These are phyloP conservation scores for Cystobasidiopsis lactophilus DNA, from an alignment of 768 basidiomycete genomes.

Conservation along the genomic window DNA sequence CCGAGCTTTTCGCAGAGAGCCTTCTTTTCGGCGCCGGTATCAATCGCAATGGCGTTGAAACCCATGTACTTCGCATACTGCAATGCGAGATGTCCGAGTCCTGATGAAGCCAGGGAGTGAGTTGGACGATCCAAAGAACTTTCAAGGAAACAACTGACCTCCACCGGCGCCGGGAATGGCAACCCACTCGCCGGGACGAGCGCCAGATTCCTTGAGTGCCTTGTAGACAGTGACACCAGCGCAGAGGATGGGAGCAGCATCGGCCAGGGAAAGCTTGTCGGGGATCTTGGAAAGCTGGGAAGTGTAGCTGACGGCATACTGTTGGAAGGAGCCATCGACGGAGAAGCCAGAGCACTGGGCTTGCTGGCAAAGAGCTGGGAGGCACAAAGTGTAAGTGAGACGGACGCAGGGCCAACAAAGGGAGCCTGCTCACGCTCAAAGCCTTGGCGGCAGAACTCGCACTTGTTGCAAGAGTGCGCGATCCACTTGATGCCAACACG, in stretches of 20 bases:
- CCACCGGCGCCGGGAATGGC: conserved; percentile 31
- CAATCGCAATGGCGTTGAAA: conserved; percentile 57
- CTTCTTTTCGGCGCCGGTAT: conserved; percentile 51
- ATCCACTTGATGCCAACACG: conserved; percentile 23
- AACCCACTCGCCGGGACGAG: conserved; percentile 48
- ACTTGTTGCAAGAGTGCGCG: conserved; percentile 37
- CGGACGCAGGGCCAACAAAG: too few species aligned
- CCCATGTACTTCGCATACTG: conserved; percentile 62
- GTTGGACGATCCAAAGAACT: too few species aligned
- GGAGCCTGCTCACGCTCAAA: too few species aligned
- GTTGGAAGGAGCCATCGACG: conserved; percentile 33
- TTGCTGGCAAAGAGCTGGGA: conserved; percentile 6
- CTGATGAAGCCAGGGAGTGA: too few species aligned
- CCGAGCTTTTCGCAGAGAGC: conserved; percentile 14
- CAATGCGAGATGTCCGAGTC: too few species aligned
- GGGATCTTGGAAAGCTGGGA: conserved; percentile 62
- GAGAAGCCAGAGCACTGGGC: conserved; percentile 38
- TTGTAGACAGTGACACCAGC: conserved; percentile 51
- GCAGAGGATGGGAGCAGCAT: conserved; percentile 52
- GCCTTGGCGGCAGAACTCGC: conserved; percentile 19
- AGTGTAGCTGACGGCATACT: conserved; percentile 35
- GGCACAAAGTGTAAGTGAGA: too few species aligned
- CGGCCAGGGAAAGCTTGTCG: conserved; percentile 32
- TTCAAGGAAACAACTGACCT: too few species aligned
- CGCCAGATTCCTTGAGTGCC: conserved; percentile 50